Evolutionary conservation across 2,329 filamentous ascomycete species (phyloP).

Genomic region (Alternaria gansuensis): DNA sequence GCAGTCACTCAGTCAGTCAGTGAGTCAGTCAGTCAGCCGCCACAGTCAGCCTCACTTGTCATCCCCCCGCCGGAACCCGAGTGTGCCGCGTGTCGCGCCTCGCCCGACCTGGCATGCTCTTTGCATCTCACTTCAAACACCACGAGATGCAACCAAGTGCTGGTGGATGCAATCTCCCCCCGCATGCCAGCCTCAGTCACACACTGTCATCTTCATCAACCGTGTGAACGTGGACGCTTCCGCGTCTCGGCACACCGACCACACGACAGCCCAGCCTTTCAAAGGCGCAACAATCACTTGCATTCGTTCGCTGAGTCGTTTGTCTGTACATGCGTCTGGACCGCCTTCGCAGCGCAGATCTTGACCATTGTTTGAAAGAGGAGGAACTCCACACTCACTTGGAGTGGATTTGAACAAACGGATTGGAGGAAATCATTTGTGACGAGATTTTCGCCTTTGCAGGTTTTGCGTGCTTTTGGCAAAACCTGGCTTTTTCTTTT

Average conservation of each 20-base stretch:
- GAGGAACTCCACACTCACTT: not conserved
- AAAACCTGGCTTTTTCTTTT: constrained; percentile 17
- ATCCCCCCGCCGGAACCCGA: constrained; percentile 5
- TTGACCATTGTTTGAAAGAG: constrained; percentile 9
- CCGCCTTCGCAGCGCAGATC: constrained; percentile 13
- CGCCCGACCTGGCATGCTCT: constrained; percentile 1
- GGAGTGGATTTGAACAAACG: not conserved
- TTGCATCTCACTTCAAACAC: constrained; percentile 6
- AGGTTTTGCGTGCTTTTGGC: constrained; percentile 21
- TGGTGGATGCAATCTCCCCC: constrained; percentile 5
- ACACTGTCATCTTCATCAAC: constrained; percentile 4
- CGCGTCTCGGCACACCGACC: not conserved
- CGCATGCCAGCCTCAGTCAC: constrained; percentile 8
- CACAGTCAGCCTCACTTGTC: constrained; percentile 10
- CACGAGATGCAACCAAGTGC: constrained; percentile 3
- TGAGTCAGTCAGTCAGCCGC: constrained; percentile 8
- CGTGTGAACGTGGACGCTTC: constrained; percentile 3
- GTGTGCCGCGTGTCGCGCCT: constrained; percentile 12
- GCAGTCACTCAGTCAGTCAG: too few species aligned
- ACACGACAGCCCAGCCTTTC: constrained; percentile 10
- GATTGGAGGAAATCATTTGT: constrained; percentile 8
- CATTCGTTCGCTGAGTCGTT: not conserved
- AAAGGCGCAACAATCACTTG: constrained; percentile 2
- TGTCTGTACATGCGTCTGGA: constrained; percentile 13
- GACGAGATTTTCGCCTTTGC: constrained; percentile 13